Evolutionary conservation across 2,329 filamentous ascomycete species (phyloP), one percentile per base, ranked within the genome.

Genomic region (Fusarium redolens): DNA sequence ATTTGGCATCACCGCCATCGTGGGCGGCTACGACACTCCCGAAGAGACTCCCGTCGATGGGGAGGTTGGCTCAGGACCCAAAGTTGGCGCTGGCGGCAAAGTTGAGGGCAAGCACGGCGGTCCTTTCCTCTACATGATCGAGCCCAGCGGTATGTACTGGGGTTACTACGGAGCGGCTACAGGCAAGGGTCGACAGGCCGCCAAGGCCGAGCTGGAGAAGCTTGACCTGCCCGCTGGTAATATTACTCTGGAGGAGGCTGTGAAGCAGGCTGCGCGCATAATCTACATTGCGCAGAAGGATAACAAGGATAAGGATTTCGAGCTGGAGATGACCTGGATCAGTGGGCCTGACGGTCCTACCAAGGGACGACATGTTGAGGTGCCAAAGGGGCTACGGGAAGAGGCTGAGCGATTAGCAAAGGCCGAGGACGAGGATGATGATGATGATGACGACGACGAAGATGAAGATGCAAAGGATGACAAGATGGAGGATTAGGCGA

Each of bases 291-390:
- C 96, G 54, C 96, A 99, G 82, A 96, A 98, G 83, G 96, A 99
- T 83, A 98, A 96, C 88, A 98, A 98, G 87, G 96, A 98, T 85
- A 99, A 99, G 88, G 96, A 98, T 75, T 99, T 98, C 80, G 96
- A 99, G 90, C 88, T 99, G 68, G 96, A 99, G 87, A 97, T 99
- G 95, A 97, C 94, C 67, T 99, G 96, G 96, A 93, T 98, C 82
- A 98, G 95, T 83, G 90, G 89, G 59, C 84, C 91, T 52, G 90
- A 93, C 74, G 96, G 95, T 9, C 95, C 95, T 40, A 98, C 95
- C 71, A 96, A 97, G 86, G 96, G 96, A 72, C 91, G 92, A 78
- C 96, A 99, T 81, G 89, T 96, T 83, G 94, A 97, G 84, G 96
- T 99, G 65, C 96, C 96, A 64, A 95, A 94, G 86, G 93, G 95